phyloP scores from a whole-genome alignment of 2,329 filamentous ascomycete species.

The Didymella pinodella region DNA sequence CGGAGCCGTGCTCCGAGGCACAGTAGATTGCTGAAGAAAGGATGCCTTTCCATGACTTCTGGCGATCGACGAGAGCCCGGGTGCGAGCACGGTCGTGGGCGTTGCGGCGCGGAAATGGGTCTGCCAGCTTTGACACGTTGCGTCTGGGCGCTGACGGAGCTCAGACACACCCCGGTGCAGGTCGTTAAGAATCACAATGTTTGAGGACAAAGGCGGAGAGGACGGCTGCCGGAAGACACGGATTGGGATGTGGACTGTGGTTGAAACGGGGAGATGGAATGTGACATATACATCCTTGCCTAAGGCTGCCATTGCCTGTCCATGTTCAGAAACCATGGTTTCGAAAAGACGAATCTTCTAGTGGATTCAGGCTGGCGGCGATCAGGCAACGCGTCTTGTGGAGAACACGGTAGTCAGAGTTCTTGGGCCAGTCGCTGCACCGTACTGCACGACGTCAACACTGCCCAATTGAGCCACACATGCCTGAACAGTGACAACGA shows the following conservation, averaged over 20 bases:
- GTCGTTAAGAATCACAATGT: conserved; percentile 48
- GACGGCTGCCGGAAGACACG: conserved; percentile 71
- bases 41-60: conserved; percentile 50
- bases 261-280: conserved; percentile 19
- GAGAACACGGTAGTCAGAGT: not conserved
- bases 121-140: conserved; percentile 15
- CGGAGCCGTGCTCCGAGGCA: conserved; percentile 45
- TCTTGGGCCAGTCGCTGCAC: conserved; percentile 10
- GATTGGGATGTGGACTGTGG: conserved; percentile 53
- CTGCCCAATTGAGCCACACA: conserved; percentile 6
- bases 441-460: conserved; percentile 10
- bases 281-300: conserved; percentile 2
- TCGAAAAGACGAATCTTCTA: not conserved
- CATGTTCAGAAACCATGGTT: not conserved
- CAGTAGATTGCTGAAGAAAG: conserved; percentile 69
- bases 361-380: conserved; percentile 1
- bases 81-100: conserved; percentile 66
- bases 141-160: conserved; percentile 49
- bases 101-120: not conserved
- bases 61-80: conserved; percentile 67
- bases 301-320: conserved; percentile 7
- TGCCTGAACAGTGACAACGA: conserved; percentile 7
- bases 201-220: conserved; percentile 63
- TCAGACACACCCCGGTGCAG: conserved; percentile 51
- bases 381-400: conserved; percentile 6